Conservation (phyloP, 1,284 basidiomycete species). For the Malassezia caprae region DNA sequence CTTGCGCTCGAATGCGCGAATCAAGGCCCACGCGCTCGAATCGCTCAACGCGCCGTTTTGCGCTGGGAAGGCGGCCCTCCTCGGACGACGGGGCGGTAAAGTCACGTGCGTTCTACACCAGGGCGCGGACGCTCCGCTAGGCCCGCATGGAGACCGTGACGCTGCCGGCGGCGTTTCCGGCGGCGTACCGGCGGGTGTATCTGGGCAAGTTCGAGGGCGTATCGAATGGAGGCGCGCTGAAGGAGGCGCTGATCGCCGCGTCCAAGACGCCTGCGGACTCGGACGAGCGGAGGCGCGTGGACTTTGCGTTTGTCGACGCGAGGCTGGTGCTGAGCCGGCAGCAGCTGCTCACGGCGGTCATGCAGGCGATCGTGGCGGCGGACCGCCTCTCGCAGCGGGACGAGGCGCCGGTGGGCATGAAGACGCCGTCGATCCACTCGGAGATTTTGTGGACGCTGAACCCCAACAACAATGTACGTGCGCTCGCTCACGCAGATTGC, state of each 20-base stretch:
- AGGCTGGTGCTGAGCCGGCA: slow-evolving; percentile 4
- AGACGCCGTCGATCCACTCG: slow-evolving; percentile 21
- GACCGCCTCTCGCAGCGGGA: neutral
- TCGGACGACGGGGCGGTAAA: neutral
- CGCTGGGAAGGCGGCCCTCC: neutral
- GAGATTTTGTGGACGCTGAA: slow-evolving; percentile 21
- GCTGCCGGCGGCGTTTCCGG: slow-evolving; percentile 8
- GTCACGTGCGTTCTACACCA: neutral
- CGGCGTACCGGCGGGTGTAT: slow-evolving; percentile 7
- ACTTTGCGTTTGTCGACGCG: slow-evolving; percentile 16
- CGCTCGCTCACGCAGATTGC: slow-evolving; percentile 10
- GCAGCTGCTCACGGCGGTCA: slow-evolving; percentile 14
- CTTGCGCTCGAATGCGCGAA: neutral
- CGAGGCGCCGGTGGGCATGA: slow-evolving; percentile 2
- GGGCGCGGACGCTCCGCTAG: neutral
- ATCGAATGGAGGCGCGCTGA: slow-evolving; percentile 7
- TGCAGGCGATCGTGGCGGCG: slow-evolving; percentile 13
- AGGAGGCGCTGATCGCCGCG: slow-evolving; percentile 12
- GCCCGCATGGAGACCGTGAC: slow-evolving; percentile 12
- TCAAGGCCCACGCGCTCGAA: neutral
- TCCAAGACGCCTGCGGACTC: slow-evolving; percentile 8
- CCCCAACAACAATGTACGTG: slow-evolving; percentile 17
- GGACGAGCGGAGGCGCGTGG: slow-evolving; percentile 10
- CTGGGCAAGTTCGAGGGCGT: slow-evolving; percentile 12
- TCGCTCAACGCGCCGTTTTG: neutral